Evolutionary conservation across 1,284 basidiomycete species (phyloP).

Genomic region (Clitocybe nebularis): DNA sequence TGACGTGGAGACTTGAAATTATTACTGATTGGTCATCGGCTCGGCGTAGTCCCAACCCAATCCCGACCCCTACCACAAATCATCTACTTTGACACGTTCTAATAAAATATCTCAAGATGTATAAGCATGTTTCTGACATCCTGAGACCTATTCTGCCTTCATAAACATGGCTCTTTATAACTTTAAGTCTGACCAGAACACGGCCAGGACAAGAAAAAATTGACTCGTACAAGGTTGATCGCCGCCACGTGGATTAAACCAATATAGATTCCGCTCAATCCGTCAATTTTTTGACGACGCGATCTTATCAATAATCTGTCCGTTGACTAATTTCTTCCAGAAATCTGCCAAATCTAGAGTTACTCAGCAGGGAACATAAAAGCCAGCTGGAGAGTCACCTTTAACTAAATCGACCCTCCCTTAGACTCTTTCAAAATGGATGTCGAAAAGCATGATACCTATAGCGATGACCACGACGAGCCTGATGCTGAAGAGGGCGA

Average conservation of each 20-base stretch:
- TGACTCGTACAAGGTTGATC: too few species aligned
- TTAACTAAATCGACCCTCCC: too few species aligned
- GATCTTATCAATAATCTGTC: slow-evolving; percentile 10
- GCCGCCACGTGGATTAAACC: slow-evolving; percentile 4
- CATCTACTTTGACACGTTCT: not conserved
- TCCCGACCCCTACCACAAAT: slow-evolving; percentile 4
- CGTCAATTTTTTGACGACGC: slow-evolving; percentile 22
- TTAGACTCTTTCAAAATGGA: too few species aligned
- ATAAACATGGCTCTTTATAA: too few species aligned
- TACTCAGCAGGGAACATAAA: slow-evolving; percentile 10
- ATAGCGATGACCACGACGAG: slow-evolving; percentile 29
- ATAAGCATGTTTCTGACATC: too few species aligned
- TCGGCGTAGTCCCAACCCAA: slow-evolving; percentile 4
- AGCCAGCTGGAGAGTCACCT: too few species aligned
- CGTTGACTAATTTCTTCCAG: slow-evolving; percentile 14
- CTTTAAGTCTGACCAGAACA: too few species aligned
- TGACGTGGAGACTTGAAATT: slow-evolving; percentile 28
- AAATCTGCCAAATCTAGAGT: slow-evolving; percentile 2
- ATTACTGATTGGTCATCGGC: slow-evolving; percentile 14
- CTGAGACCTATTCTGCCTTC: too few species aligned
- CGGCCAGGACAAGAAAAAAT: too few species aligned
- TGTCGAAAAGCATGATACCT: too few species aligned
- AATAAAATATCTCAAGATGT: too few species aligned
- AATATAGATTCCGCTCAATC: slow-evolving; percentile 24
- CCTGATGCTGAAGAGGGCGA: slow-evolving; percentile 40